Conservation (phyloP, 352 stramenopile species). For the Phytophthora podocarpi region DNA sequence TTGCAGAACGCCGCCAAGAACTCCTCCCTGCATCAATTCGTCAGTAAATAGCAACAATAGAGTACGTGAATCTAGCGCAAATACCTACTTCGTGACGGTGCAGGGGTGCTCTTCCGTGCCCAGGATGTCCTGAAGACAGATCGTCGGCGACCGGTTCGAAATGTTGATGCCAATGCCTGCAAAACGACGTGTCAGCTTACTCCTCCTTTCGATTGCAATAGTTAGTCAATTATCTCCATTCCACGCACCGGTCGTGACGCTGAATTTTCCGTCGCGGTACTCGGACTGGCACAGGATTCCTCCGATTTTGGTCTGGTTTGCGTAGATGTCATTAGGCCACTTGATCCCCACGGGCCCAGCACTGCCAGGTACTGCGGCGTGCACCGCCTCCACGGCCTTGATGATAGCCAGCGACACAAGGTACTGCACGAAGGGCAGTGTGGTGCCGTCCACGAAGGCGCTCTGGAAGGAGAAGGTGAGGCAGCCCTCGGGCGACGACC, state of each 20-base stretch:
- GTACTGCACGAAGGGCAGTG: constrained; percentile 91
- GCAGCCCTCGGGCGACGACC: constrained; percentile 88
- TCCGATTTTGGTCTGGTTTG: constrained; percentile 88
- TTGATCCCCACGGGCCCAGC: constrained; percentile 86
- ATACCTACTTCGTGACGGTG: constrained; percentile 78
- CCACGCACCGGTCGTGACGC: constrained; percentile 76
- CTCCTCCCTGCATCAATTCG: constrained; percentile 57
- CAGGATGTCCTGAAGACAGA: constrained; percentile 86
- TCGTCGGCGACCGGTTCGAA: constrained; percentile 86
- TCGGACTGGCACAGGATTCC: constrained; percentile 91
- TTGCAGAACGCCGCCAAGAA: constrained; percentile 91
- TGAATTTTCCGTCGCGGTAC: constrained; percentile 79
- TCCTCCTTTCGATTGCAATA: neutral
- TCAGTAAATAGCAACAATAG: constrained; percentile 9
- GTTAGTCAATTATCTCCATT: neutral
- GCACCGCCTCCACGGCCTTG: constrained; percentile 72
- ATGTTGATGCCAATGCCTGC: constrained; percentile 90
- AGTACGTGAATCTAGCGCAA: neutral
- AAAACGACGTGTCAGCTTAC: constrained; percentile 34
- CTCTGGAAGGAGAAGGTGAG: constrained; percentile 93
- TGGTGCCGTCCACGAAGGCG: constrained; percentile 75
- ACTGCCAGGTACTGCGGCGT: constrained; percentile 26
- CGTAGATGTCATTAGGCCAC: constrained; percentile 94
- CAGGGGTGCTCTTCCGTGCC: constrained; percentile 57
- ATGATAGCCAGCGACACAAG: constrained; percentile 89